Evolutionary conservation across 768 basidiomycete species (phyloP).

Genomic region (Boletus speciosus): DNA sequence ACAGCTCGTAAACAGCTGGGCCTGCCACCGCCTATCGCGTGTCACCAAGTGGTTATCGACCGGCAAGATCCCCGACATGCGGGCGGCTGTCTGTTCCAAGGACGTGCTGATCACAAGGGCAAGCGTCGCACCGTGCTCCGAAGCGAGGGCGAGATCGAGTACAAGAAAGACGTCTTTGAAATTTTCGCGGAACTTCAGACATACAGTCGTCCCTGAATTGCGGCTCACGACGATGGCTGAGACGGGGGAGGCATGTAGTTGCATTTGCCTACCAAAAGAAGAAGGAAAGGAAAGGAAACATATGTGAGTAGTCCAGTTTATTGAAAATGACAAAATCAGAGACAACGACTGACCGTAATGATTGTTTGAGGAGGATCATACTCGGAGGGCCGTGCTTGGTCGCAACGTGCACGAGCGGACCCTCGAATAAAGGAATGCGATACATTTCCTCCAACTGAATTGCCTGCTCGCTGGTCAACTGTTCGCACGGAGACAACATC

Average conservation of each 20-base stretch:
- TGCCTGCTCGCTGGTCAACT: slow-evolving; percentile 43
- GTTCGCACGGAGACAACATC: slow-evolving; percentile 47
- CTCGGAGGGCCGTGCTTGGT: slow-evolving; percentile 38
- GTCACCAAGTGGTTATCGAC: slow-evolving; percentile 43
- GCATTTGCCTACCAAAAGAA: slow-evolving; percentile 24
- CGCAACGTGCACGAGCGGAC: slow-evolving; percentile 31
- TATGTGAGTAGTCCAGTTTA: not conserved
- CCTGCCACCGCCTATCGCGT: slow-evolving; percentile 56
- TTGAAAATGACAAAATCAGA: no score
- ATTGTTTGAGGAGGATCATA: slow-evolving; percentile 33
- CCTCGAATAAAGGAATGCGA: slow-evolving; percentile 45
- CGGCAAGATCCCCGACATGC: slow-evolving; percentile 45
- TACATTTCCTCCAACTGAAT: slow-evolving; percentile 52
- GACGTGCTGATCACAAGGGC: slow-evolving; percentile 51
- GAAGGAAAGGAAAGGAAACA: no score
- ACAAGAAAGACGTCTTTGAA: slow-evolving; percentile 44
- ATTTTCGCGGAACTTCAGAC: slow-evolving; percentile 35
- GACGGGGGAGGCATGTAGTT: slow-evolving; percentile 9
- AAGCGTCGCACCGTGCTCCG: slow-evolving; percentile 39
- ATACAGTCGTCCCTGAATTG: slow-evolving; percentile 55
- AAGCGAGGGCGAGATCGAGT: slow-evolving; percentile 59
- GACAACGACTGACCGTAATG: slow-evolving; percentile 18
- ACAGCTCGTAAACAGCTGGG: slow-evolving; percentile 54
- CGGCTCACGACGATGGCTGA: slow-evolving; percentile 53
- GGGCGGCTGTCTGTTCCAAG: slow-evolving; percentile 41